Evolutionary conservation across 2,329 filamentous ascomycete species (phyloP).

Genomic region (Fusarium chuoi): DNA sequence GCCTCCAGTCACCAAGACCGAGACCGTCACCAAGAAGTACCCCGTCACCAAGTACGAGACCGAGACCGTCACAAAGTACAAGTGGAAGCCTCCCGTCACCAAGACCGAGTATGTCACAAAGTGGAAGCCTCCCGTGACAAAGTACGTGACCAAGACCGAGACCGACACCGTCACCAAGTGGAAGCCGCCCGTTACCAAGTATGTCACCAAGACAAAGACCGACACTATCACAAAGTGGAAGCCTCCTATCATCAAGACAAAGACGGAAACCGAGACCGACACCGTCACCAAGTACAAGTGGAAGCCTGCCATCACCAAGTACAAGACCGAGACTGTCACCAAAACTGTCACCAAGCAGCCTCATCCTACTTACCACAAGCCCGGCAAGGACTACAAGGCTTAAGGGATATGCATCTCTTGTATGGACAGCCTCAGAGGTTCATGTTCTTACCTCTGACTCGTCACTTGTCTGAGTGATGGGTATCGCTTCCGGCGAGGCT

Average conservation of each 20-base stretch:
- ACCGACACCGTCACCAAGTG: conserved; percentile 1
- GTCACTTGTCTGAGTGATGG: not conserved
- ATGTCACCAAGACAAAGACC: conserved; percentile 2
- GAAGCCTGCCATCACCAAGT: conserved; percentile 16
- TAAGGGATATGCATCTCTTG: not conserved
- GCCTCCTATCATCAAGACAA: not conserved
- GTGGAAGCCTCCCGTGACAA: conserved; percentile 12
- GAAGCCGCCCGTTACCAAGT: conserved; percentile 10
- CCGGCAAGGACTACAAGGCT: conserved; percentile 15
- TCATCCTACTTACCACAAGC: conserved; percentile 8
- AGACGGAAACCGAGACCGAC: not conserved
- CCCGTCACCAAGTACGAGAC: conserved; percentile 11
- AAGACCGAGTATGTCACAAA: conserved; percentile 24
- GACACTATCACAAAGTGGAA: not conserved
- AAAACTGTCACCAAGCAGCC: not conserved
- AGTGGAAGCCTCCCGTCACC: conserved; percentile 16
- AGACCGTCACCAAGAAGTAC: conserved; percentile 23
- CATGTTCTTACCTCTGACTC: not conserved
- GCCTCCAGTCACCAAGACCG: conserved; percentile 25
- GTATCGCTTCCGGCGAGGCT: not conserved
- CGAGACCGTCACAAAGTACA: conserved; percentile 20
- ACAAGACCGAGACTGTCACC: conserved; percentile 7
- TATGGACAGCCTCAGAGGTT: not conserved
- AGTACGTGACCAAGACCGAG: conserved; percentile 12
- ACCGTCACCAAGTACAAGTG: conserved; percentile 11